Evolutionary conservation across 148 eudicot genomes (phyloP).

Genomic region (Rhododendron ferrugineum): DNA sequence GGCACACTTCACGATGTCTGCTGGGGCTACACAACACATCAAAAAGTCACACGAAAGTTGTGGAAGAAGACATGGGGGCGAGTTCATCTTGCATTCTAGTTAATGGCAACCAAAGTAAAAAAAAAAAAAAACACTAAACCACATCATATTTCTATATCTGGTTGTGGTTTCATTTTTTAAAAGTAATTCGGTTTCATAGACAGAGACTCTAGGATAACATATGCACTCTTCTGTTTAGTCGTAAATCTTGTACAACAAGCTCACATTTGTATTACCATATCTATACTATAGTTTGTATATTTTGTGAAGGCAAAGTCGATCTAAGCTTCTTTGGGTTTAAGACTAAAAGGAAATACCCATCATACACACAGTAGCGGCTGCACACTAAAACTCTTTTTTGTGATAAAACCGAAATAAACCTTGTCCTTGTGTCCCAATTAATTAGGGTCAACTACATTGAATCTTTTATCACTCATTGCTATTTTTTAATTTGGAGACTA

Average conservation of each 20-base stretch:
- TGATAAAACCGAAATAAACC: no score
- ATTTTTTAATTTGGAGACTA: no score
- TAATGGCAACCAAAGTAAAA: neutral
- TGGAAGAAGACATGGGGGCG: neutral
- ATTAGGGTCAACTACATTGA: no score
- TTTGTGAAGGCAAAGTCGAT: neutral
- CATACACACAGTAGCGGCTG: no score
- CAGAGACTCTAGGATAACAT: neutral
- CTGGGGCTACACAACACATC: neutral
- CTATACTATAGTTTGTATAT: neutral
- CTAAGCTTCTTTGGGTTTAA: no score
- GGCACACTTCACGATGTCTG: neutral
- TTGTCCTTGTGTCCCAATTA: no score
- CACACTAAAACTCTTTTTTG: no score
- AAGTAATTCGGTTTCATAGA: neutral
- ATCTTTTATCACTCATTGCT: no score
- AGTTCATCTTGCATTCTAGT: neutral
- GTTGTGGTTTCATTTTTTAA: neutral
- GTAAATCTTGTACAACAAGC: neutral
- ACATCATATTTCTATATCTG: neutral
- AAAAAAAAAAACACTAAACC: neutral
- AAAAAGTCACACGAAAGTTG: neutral
- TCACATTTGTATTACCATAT: neutral
- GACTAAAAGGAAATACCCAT: no score
- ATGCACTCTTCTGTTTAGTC: neutral